Conservation (phyloP, 805 yeast genomes). For the Saccharomycopsis sp. region DNA sequence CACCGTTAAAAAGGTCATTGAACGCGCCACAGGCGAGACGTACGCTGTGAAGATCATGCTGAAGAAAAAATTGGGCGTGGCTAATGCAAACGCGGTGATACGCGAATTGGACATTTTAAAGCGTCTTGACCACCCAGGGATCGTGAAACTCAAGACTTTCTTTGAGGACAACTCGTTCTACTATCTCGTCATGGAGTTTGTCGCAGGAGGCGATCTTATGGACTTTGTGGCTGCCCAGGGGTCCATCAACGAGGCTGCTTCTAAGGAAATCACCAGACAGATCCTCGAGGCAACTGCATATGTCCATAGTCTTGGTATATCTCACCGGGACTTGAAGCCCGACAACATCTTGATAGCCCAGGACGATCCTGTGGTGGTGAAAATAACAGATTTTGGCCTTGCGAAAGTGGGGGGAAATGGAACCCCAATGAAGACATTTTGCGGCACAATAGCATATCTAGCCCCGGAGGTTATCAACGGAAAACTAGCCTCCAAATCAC, state of each 20-base stretch:
- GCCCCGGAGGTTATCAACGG: constrained; percentile 84
- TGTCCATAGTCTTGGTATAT: constrained; percentile 83
- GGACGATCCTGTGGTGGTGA: constrained; percentile 86
- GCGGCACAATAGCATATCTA: constrained; percentile 94
- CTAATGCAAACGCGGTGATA: constrained; percentile 73
- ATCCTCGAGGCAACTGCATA: constrained; percentile 77
- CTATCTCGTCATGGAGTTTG: constrained; percentile 91
- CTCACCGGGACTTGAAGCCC: constrained; percentile 96
- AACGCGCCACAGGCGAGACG: constrained; percentile 75
- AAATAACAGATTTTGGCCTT: constrained; percentile 92
- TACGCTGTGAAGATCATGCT: constrained; percentile 89
- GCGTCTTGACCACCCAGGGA: constrained; percentile 74
- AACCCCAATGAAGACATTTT: constrained; percentile 82
- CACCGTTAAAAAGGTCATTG: constrained; percentile 84
- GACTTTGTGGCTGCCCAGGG: constrained; percentile 94
- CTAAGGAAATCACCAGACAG: constrained; percentile 80
- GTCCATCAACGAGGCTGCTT: constrained; percentile 84
- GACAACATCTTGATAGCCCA: constrained; percentile 88
- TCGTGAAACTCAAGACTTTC: constrained; percentile 75
- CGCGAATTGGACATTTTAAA: constrained; percentile 79
- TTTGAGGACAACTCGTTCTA: constrained; percentile 77
- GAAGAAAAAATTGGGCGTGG: constrained; percentile 68
- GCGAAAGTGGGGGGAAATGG: constrained; percentile 54
- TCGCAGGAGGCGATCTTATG: constrained; percentile 96
- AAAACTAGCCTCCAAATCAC: constrained; percentile 26